These are phyloP conservation scores for Auricularia auricula-judae DNA, from an alignment of 768 basidiomycete species.

Conservation along the genomic window DNA sequence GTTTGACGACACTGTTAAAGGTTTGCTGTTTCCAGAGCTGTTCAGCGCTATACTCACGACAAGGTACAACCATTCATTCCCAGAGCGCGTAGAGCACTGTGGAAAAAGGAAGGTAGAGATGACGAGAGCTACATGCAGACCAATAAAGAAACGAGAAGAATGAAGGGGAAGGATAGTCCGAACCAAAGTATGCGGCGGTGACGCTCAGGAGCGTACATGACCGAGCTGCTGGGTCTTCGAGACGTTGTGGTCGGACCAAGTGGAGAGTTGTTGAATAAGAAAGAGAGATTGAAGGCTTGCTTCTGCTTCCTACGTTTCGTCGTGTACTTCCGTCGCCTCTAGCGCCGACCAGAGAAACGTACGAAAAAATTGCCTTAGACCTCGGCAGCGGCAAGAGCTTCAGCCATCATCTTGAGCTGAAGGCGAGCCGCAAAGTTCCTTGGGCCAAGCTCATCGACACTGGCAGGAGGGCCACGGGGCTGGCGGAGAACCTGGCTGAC, in stretches of 20 bases:
- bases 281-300: not conserved
- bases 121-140: too few relatives aligned
- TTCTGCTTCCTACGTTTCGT: not conserved
- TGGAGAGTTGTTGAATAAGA: not conserved
- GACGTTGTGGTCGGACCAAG: not conserved
- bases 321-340: not conserved
- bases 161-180: not conserved
- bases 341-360: not conserved
- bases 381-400: not conserved
- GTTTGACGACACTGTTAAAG: too few relatives aligned
- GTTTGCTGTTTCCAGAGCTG: not conserved
- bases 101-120: not conserved
- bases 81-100: not conserved
- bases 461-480: constrained; percentile 79
- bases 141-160: too few relatives aligned
- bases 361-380: not conserved
- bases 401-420: constrained; percentile 22
- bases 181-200: not conserved
- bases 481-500: constrained; percentile 70
- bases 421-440: constrained; percentile 85
- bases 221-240: not conserved
- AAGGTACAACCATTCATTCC: not conserved
- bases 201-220: not conserved
- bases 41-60: not conserved
- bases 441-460: constrained; percentile 74